These are phyloP conservation scores for Mortierella sp. DNA, from an alignment of 371 early-diverging fungal genomes.

Conservation along the genomic window DNA sequence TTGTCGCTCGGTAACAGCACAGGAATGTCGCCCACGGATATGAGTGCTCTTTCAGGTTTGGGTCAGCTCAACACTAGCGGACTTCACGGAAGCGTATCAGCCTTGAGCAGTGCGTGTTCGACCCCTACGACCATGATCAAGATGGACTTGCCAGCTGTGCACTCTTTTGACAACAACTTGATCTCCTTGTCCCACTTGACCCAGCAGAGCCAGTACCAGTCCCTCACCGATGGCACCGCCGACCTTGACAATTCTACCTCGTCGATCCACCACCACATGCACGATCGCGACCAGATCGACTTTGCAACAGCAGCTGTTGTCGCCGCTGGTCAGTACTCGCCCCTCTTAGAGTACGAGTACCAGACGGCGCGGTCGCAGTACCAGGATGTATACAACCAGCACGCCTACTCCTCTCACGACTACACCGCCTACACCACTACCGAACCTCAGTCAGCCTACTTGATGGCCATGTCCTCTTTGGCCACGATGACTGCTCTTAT, in stretches of 20 bases:
- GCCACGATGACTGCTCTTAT: constrained; percentile 32
- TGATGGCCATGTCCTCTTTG: constrained; percentile 40
- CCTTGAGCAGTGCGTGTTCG: constrained; percentile 35
- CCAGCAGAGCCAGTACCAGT: constrained; percentile 25
- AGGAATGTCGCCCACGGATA: constrained; percentile 13
- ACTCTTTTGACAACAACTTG: constrained; percentile 26
- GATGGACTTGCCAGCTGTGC: constrained; percentile 32
- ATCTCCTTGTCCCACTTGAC: constrained; percentile 24
- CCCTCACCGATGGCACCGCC: not conserved
- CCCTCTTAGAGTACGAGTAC: constrained; percentile 32
- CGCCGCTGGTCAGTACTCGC: constrained; percentile 22
- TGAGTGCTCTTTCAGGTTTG: constrained; percentile 22
- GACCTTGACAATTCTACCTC: not conserved
- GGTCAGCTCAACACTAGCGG: constrained; percentile 19
- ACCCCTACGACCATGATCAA: constrained; percentile 41
- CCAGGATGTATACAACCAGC: constrained; percentile 19
- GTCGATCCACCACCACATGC: constrained; percentile 7
- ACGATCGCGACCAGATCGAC: constrained; percentile 29
- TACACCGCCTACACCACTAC: constrained; percentile 17
- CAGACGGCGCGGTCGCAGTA: constrained; percentile 18
- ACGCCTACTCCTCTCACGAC: constrained; percentile 21
- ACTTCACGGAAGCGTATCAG: constrained; percentile 22
- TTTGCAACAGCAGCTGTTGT: constrained; percentile 10
- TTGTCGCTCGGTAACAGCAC: constrained; percentile 32
- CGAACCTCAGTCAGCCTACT: constrained; percentile 33